Conservation (phyloP, 306 rosid species). For the Cucumis hystrix region DNA sequence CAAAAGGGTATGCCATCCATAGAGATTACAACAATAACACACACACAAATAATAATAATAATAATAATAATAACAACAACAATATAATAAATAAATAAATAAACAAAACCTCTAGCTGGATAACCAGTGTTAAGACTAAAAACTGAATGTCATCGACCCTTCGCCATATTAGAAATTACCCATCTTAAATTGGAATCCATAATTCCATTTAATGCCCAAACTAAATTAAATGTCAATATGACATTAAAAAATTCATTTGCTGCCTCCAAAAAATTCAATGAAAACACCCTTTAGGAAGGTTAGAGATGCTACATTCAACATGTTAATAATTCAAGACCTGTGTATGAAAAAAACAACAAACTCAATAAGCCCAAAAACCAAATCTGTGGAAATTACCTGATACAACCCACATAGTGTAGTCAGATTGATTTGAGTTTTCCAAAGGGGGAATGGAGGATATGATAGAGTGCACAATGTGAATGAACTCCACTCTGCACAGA, state of each 20-base stretch:
- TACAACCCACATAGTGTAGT: slow-evolving; percentile 56
- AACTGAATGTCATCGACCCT: not conserved
- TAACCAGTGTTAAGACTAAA: not conserved
- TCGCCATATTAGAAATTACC: not conserved
- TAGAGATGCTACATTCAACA: not conserved
- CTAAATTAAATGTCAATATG: not conserved
- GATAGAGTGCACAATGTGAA: slow-evolving; percentile 39
- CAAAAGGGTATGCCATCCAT: not conserved
- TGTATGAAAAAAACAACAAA: not conserved
- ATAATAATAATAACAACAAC: too few relatives aligned
- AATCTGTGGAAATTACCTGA: slow-evolving; percentile 37
- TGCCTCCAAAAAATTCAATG: not conserved
- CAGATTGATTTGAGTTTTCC: slow-evolving; percentile 36
- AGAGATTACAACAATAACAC: not conserved
- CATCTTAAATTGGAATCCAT: not conserved
- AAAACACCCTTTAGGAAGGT: not conserved
- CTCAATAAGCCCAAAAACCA: not conserved
- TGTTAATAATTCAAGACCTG: not conserved
- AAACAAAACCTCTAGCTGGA: not conserved
- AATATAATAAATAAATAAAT: too few relatives aligned
- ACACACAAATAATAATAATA: too few relatives aligned
- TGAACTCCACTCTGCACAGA: slow-evolving; percentile 44
- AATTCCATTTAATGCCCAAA: not conserved
- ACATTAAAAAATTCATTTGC: not conserved
- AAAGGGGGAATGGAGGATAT: slow-evolving; percentile 37